A percentile compares a stretch with the other conserved stretches of the same genome.
Evolutionary conservation across 768 basidiomycete genomes (phyloP).

Genomic region (Pisolithus albus): DNA sequence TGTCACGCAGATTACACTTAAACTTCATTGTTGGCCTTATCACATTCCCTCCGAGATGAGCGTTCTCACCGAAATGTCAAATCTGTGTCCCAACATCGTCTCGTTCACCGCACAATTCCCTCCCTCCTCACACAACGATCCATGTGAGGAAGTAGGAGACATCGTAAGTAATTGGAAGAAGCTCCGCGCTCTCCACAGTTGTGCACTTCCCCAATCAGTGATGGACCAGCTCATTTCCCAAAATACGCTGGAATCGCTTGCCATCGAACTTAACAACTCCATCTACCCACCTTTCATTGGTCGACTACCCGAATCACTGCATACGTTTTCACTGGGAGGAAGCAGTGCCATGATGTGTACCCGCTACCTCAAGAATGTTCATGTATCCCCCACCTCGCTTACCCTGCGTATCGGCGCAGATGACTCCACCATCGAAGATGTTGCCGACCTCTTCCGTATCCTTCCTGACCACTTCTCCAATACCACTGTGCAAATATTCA

Average conservation of each 20-base stretch:
- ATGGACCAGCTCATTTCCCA: constrained; percentile 15
- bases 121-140: constrained; percentile 20
- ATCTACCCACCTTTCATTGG: constrained; percentile 14
- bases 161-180: constrained; percentile 17
- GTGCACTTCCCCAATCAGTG: constrained; percentile 15
- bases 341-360: constrained; percentile 18
- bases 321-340: constrained; percentile 17
- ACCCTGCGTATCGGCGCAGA: constrained; percentile 20
- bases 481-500: constrained; percentile 5
- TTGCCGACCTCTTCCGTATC: constrained; percentile 7
- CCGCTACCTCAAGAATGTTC: constrained; percentile 16
- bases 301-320: constrained; percentile 11
- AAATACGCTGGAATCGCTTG: constrained; percentile 12
- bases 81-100: constrained; percentile 19
- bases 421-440: constrained; percentile 16
- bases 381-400: constrained; percentile 13
- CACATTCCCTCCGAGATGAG: constrained; percentile 15
- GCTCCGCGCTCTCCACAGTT: constrained; percentile 12
- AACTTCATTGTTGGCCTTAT: constrained; percentile 20
- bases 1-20: constrained; percentile 15
- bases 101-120: constrained; percentile 22
- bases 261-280: constrained; percentile 23
- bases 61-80: constrained; percentile 15
- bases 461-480: constrained; percentile 12
- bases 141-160: constrained; percentile 20